Conservation (phyloP, 2,329 filamentous ascomycete genomes). For the Fusarium mangiferae region DNA sequence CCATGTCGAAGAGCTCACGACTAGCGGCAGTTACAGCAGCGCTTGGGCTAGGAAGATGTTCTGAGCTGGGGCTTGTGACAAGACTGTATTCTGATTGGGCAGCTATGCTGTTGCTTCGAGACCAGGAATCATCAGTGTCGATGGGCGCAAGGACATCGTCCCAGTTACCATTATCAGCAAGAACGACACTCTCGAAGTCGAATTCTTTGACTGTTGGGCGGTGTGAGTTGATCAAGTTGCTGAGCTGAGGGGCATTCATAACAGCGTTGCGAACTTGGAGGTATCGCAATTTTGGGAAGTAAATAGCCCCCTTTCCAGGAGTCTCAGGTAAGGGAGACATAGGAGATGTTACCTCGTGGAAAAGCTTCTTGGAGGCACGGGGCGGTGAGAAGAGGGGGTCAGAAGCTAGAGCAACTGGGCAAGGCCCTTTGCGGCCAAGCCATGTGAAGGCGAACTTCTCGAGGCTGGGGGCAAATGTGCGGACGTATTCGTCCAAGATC, state of each 20-base stretch:
- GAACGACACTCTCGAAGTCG: constrained; percentile 79
- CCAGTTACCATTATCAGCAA: constrained; percentile 78
- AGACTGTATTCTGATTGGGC: constrained; percentile 48
- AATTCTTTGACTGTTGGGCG: constrained; percentile 77
- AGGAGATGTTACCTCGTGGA: constrained; percentile 71
- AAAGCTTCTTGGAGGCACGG: constrained; percentile 65
- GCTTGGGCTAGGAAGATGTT: constrained; percentile 59
- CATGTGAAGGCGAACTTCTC: constrained; percentile 82
- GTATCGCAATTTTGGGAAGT: constrained; percentile 73
- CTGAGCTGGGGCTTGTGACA: constrained; percentile 48
- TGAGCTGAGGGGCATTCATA: constrained; percentile 77
- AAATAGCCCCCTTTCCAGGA: constrained; percentile 64
- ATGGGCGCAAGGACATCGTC: constrained; percentile 83
- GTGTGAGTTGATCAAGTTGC: constrained; percentile 74
- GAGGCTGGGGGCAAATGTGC: constrained; percentile 72
- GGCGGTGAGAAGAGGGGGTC: constrained; percentile 75
- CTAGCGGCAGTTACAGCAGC: constrained; percentile 66
- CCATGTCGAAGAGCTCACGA: constrained; percentile 56
- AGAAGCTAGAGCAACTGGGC: constrained; percentile 75
- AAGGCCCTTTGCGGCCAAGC: constrained; percentile 79
- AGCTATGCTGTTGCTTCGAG: constrained; percentile 43
- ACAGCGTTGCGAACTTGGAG: constrained; percentile 78
- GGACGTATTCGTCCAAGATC: constrained; percentile 83
- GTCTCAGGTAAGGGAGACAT: constrained; percentile 70
- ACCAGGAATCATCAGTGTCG: constrained; percentile 55